A percentile compares a stretch with the other conserved stretches of the same genome.
Evolutionary conservation across 805 yeast genomes (phyloP).

Genomic region (Yueomyces sinensis): DNA sequence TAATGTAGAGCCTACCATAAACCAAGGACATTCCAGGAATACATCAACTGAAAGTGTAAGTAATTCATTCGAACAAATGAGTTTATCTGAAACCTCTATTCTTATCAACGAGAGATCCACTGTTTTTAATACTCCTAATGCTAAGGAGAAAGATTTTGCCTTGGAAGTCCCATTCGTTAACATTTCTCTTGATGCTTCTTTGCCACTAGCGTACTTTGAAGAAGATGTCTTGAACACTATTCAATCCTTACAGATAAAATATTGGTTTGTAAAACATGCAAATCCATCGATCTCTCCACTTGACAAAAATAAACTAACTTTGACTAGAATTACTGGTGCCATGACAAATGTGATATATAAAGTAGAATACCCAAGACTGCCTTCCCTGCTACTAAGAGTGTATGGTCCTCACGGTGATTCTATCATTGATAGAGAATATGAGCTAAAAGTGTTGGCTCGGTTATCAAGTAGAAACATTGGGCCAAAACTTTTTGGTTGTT

Average conservation of each 20-base stretch:
- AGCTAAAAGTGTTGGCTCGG: constrained; percentile 58
- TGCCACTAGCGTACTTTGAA: constrained; percentile 77
- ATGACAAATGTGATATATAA: constrained; percentile 82
- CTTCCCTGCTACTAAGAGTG: constrained; percentile 58
- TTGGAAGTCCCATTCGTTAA: constrained; percentile 35
- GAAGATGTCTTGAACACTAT: constrained; percentile 60
- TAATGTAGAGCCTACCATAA: not conserved
- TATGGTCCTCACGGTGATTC: constrained; percentile 82
- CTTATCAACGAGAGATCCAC: too few relatives aligned
- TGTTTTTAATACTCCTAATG: too few relatives aligned
- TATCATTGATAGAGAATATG: constrained; percentile 76
- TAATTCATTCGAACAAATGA: not conserved
- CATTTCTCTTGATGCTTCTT: constrained; percentile 54
- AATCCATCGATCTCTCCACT: constrained; percentile 11
- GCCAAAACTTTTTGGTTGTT: constrained; percentile 78
- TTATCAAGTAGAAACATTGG: constrained; percentile 73
- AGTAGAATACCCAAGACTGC: constrained; percentile 50
- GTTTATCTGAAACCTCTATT: not conserved
- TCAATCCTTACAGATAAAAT: constrained; percentile 51
- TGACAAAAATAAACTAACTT: constrained; percentile 31
- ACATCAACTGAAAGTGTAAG: not conserved
- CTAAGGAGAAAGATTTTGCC: constrained; percentile 1
- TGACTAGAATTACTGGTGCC: constrained; percentile 78
- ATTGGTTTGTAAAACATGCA: constrained; percentile 53
- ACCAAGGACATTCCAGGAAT: not conserved